A percentile compares a stretch with the other conserved stretches of the same genome.
Conservation (phyloP, 108 stramenopile genomes). For the Thalassiosira profunda region DNA sequence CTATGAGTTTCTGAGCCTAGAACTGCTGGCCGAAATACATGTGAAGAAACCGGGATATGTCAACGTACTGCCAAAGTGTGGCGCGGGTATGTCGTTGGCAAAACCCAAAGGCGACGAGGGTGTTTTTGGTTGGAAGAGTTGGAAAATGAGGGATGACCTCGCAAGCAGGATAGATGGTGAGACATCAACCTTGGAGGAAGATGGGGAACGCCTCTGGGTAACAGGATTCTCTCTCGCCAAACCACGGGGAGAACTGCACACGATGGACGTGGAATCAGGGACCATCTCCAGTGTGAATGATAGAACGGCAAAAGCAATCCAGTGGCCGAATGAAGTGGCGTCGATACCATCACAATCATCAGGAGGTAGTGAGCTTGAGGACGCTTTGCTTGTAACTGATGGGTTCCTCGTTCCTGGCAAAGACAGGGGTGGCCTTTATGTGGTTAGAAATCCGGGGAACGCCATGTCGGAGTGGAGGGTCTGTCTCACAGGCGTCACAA, state of each 20-base stretch:
- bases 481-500: slow-evolving; percentile 58
- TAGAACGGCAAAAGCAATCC: slow-evolving; percentile 58
- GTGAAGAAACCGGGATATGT: slow-evolving; percentile 82
- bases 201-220: slow-evolving; percentile 64
- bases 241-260: slow-evolving; percentile 64
- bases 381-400: slow-evolving; percentile 90
- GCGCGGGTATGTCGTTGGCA: slow-evolving; percentile 60
- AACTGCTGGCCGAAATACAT: slow-evolving; percentile 78
- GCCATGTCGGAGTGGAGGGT: slow-evolving; percentile 63
- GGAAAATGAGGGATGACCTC: slow-evolving; percentile 40
- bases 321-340: slow-evolving; percentile 94
- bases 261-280: slow-evolving; percentile 66
- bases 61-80: slow-evolving; percentile 54
- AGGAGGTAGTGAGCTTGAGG: slow-evolving; percentile 36
- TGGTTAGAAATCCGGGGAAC: slow-evolving; percentile 78
- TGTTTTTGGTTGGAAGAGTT: slow-evolving; percentile 40
- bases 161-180: neutral
- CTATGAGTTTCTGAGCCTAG: slow-evolving; percentile 67
- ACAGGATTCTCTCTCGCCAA: slow-evolving; percentile 85
- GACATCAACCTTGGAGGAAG: neutral
- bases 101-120: slow-evolving; percentile 64
- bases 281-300: slow-evolving; percentile 59
- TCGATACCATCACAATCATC: slow-evolving; percentile 56
- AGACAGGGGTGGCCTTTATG: slow-evolving; percentile 92
- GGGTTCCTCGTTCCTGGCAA: slow-evolving; percentile 97